A percentile compares a stretch with the other conserved stretches of the same genome.
These are phyloP conservation scores for Seminavis robusta DNA, from an alignment of 108 stramenopile species.

Conservation along the genomic window DNA sequence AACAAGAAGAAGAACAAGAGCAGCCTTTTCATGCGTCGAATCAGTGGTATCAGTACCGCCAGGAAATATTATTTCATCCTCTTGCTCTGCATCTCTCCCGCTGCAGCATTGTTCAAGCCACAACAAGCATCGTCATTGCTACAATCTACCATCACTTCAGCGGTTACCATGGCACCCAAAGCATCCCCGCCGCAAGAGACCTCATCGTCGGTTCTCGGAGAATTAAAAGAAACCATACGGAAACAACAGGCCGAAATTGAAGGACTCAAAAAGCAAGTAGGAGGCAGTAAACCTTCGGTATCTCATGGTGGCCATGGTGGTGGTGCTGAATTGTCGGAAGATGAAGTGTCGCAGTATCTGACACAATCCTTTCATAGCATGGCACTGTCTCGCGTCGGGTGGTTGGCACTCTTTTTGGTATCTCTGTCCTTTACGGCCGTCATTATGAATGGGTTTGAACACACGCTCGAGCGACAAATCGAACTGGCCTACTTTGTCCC, in stretches of 20 bases:
- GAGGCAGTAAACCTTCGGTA: neutral
- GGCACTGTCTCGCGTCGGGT: constrained; percentile 68
- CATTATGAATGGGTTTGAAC: constrained; percentile 89
- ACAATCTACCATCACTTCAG: too few relatives aligned
- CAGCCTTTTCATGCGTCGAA: too few relatives aligned
- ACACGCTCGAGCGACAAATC: constrained; percentile 81
- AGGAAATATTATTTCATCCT: too few relatives aligned
- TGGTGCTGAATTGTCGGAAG: constrained; percentile 14
- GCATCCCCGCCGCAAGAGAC: too few relatives aligned
- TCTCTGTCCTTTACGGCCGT: constrained; percentile 76
- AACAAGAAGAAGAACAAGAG: too few relatives aligned
- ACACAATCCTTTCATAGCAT: constrained; percentile 53
- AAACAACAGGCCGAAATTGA: constrained; percentile 70
- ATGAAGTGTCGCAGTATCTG: constrained; percentile 54
- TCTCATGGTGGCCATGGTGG: constrained; percentile 35
- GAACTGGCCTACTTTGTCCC: constrained; percentile 89
- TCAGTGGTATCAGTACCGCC: too few relatives aligned
- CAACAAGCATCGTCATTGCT: too few relatives aligned
- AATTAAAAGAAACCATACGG: constrained; percentile 77
- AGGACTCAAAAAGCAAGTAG: constrained; percentile 32
- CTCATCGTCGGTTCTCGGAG: constrained; percentile 50
- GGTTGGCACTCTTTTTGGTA: constrained; percentile 76
- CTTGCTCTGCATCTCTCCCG: too few relatives aligned
- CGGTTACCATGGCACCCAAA: too few relatives aligned
- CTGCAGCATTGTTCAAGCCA: too few relatives aligned